Evolutionary conservation across 2,329 filamentous ascomycete species (phyloP).

Genomic region (Xylogone sp.): DNA sequence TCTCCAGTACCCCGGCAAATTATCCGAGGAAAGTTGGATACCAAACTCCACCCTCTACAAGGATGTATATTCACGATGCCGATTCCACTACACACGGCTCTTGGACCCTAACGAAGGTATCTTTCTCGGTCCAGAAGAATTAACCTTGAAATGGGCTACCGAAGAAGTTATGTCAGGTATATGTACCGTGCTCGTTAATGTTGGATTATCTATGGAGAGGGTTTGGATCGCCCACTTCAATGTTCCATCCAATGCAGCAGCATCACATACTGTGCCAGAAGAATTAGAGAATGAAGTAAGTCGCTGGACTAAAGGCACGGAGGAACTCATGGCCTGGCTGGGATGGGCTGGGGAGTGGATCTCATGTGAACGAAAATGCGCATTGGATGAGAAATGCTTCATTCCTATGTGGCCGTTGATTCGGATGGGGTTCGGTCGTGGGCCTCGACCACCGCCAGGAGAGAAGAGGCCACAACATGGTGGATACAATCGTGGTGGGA

Average conservation of each 20-base stretch:
- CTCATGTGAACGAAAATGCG: slow-evolving; percentile 36
- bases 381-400: slow-evolving; percentile 40
- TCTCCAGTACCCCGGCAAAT: slow-evolving; percentile 39
- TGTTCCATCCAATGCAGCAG: background rate
- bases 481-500: slow-evolving; percentile 1
- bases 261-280: background rate
- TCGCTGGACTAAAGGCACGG: slow-evolving; percentile 20
- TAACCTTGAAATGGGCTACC: slow-evolving; percentile 33
- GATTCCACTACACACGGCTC: slow-evolving; percentile 36
- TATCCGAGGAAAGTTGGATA: slow-evolving; percentile 25
- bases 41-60: slow-evolving; percentile 30
- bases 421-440: slow-evolving; percentile 1
- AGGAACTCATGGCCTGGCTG: slow-evolving; percentile 45
- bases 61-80: slow-evolving; percentile 37
- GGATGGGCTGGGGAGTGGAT: slow-evolving; percentile 46
- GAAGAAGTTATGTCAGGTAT: slow-evolving; percentile 37
- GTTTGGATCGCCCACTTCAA: slow-evolving; percentile 32
- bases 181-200: slow-evolving; percentile 36
- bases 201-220: slow-evolving; percentile 39
- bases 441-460: background rate
- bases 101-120: slow-evolving; percentile 25
- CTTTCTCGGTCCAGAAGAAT: slow-evolving; percentile 30
- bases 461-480: background rate
- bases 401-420: slow-evolving; percentile 48
- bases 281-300: slow-evolving; percentile 19